Evolutionary conservation across 2,329 filamentous ascomycete genomes (phyloP).

Genomic region (Paecilomyces sp.): DNA sequence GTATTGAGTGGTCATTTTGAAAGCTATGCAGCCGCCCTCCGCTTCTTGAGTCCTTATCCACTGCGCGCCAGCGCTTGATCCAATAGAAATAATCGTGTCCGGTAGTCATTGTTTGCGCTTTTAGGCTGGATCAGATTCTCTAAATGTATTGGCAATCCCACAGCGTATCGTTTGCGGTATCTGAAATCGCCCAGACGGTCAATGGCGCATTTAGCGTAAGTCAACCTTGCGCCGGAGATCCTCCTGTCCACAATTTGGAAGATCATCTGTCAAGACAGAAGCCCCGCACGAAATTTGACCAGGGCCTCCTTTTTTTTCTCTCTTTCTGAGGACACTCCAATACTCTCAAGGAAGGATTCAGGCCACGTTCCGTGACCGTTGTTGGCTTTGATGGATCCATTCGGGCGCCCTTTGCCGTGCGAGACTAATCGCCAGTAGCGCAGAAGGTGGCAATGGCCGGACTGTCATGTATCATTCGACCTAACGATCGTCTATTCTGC

Average conservation of each 20-base stretch:
- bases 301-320: background rate
- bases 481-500: background rate
- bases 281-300: background rate
- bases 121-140: background rate
- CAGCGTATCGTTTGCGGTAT: background rate
- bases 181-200: background rate
- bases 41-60: background rate
- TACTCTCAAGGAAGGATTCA: background rate
- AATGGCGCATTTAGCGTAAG: background rate
- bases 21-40: background rate
- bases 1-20: background rate
- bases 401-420: background rate
- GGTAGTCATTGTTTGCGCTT: background rate
- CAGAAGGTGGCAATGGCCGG: background rate
- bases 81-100: background rate
- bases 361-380: background rate
- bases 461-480: background rate
- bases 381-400: background rate
- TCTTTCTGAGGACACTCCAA: background rate
- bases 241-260: background rate
- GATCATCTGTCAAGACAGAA: background rate
- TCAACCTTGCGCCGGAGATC: background rate
- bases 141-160: background rate
- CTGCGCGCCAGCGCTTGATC: background rate
- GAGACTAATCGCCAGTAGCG: background rate